Evolutionary conservation across 371 early-diverging fungal genomes (phyloP), one percentile per base, ranked within the genome.

Genomic region (Mucor circinelloides): DNA sequence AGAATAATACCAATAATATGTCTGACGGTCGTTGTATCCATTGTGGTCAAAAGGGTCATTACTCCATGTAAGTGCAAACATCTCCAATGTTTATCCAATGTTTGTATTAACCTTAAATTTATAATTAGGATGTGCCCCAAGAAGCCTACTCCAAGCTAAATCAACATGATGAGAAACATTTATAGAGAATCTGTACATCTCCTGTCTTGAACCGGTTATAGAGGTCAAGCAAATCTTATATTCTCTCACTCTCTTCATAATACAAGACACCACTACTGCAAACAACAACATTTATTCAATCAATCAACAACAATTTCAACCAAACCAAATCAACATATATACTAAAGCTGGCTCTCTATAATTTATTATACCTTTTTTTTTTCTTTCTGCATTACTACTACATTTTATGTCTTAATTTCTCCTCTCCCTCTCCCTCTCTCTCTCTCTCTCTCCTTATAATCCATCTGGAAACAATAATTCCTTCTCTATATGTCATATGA

Each of bases 11-110:
- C 9, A 42, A 44, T 15, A 70, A 19, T 62, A 79, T 79, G 79
- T 81, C 81, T 74, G 81, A 81, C 78, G 81, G 81, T 76, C 74
- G 81, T 60, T 81, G 81, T 60, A 76, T 81, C 60, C 81, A 81
- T 58, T 81, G 78, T 72, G 81, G 78, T 67, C 70, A 75, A 71
- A 78, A 76, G 64, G 81, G 81, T 34, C 81, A 81, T 62, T 81
- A 81, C 58, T 78, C 78, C 19, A 78, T 81, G 80, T 80, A 80
- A 68, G 78, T 67, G 9, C 4, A 54, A 55, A 28, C 25, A 19
- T 25, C 1, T 58, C 15, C 36, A 27, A 17, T 59, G 28, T 27
- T 23, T 60, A 46, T 23, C 34, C 50, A 50, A 50, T 55, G 23
- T 40, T 28, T 36, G 36, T 50, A 19, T 38, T 50, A 38, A 27